Percentiles rank a stretch among this genome's conserved stretches.
Evolutionary conservation across 805 yeast species (phyloP).

Genomic region (Starmerella floris): DNA sequence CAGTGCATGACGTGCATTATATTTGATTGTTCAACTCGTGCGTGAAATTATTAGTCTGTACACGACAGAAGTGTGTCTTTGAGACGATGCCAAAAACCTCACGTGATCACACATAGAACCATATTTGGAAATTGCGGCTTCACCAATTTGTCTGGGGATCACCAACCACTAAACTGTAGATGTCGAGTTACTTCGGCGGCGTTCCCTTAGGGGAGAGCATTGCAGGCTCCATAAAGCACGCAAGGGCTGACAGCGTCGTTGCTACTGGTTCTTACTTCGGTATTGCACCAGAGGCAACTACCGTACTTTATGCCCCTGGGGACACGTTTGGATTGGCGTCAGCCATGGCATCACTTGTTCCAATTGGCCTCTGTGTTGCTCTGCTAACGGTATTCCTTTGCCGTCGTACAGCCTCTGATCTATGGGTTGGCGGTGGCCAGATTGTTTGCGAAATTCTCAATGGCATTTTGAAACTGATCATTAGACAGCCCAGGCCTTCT

Average conservation of each 20-base stretch:
- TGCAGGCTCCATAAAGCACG: neutral
- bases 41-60: too few species aligned
- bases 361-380: constrained; percentile 64
- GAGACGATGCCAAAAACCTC: too few species aligned
- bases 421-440: constrained; percentile 75
- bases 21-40: too few species aligned
- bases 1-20: too few species aligned
- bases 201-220: constrained; percentile 3
- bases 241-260: constrained; percentile 2
- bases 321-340: constrained; percentile 46
- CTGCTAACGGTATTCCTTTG: constrained; percentile 73
- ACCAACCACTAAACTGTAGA: too few species aligned
- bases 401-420: constrained; percentile 75
- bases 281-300: constrained; percentile 51
- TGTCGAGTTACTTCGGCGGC: constrained; percentile 15
- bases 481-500: constrained; percentile 64
- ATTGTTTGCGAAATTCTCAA: constrained; percentile 62
- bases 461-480: constrained; percentile 46
- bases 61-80: too few species aligned
- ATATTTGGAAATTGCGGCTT: too few species aligned
- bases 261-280: constrained; percentile 17
- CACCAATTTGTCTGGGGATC: too few species aligned
- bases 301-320: constrained; percentile 60
- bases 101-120: too few species aligned
- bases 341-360: constrained; percentile 67